These are phyloP conservation scores for Neurospora cerealis DNA, from an alignment of 495 filamentous ascomycete genomes.

Conservation along the genomic window DNA sequence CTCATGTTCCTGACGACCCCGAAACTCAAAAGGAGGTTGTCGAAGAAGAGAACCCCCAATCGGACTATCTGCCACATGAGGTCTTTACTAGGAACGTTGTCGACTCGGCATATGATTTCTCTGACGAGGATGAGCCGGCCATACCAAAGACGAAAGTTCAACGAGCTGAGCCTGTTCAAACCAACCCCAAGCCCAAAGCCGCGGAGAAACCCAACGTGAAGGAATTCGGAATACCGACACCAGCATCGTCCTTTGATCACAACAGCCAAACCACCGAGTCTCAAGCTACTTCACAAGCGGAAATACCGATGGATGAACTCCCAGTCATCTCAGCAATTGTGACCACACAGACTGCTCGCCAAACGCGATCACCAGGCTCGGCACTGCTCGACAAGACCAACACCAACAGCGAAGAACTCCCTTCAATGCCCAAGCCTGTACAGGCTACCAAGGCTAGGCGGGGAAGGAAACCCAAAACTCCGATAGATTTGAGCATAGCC, in stretches of 20 bases:
- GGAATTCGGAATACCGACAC: background rate
- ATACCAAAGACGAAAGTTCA: constrained; percentile 5
- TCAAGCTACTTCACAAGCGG: background rate
- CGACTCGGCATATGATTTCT: constrained; percentile 30
- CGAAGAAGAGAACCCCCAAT: background rate
- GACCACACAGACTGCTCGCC: background rate
- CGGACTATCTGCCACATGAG: constrained; percentile 1
- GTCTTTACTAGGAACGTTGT: constrained; percentile 20
- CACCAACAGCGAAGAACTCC: background rate
- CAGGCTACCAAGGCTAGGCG: background rate
- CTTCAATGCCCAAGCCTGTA: constrained; percentile 15
- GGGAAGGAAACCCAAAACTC: background rate
- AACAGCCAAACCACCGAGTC: background rate
- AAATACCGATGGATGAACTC: background rate
- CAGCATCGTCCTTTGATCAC: background rate
- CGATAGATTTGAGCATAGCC: background rate
- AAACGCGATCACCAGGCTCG: background rate
- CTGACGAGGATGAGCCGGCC: constrained; percentile 29
- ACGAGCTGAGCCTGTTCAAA: background rate
- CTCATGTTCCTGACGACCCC: background rate
- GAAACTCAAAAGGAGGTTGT: background rate
- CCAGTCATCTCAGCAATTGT: background rate
- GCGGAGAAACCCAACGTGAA: background rate
- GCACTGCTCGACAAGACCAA: background rate
- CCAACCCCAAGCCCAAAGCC: background rate